Evolutionary conservation across 345 rosid genomes (phyloP).

Genomic region (Hibiscus tridactylites): DNA sequence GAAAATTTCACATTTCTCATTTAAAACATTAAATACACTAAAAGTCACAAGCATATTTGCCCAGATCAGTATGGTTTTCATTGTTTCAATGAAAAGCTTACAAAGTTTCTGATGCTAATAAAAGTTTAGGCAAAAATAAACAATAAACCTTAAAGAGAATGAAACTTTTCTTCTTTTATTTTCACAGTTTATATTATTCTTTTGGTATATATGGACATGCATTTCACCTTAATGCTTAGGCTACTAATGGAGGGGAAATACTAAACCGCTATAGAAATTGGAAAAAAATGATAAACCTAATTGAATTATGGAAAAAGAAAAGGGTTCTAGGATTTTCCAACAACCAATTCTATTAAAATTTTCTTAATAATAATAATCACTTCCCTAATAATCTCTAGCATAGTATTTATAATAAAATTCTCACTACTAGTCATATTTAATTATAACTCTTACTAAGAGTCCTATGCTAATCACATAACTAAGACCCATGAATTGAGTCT

Average conservation of each 20-base stretch:
- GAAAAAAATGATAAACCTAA: no score
- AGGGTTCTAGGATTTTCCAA: no score
- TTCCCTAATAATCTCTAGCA: no score
- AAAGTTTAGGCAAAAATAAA: not conserved
- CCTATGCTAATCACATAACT: no score
- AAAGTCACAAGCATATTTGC: not conserved
- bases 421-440: no score
- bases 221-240: not conserved
- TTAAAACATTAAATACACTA: not conserved
- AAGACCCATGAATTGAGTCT: not conserved
- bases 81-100: not conserved
- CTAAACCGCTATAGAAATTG: no score
- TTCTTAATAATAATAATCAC: no score
- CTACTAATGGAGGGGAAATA: not conserved
- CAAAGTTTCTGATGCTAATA: not conserved
- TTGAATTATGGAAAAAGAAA: no score
- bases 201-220: conserved; percentile 25
- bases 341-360: no score
- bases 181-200: conserved; percentile 11
- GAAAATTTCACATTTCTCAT: conserved; percentile 8
- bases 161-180: not conserved
- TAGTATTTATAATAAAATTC: no score
- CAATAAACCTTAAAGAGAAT: not conserved
- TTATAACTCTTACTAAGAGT: no score
- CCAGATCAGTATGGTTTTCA: not conserved